Evolutionary conservation across 345 rosid species (phyloP), one percentile per base, ranked within the genome.

Genomic region (Gynandropsis gynandra): DNA sequence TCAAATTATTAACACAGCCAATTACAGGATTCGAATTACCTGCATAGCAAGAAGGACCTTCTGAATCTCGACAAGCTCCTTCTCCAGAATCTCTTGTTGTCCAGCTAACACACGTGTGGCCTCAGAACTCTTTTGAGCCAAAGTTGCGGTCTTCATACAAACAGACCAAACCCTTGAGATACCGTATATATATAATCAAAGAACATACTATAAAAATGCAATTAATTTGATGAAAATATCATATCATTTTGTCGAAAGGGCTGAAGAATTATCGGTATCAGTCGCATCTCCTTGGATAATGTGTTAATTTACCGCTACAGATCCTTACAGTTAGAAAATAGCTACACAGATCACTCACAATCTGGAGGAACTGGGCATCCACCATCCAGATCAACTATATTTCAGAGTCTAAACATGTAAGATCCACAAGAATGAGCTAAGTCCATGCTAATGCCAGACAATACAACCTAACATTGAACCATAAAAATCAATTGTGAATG

Each of bases 41-140:
- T 85, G 98, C 97, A 92, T 87, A 71, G 95, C 97, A 60, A 92
- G 72, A 68, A 92, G 63, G 24, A 92, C 90, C 68, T 85, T 87
- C 51, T 87, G 98, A 71, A 80, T 78, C 76, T 85, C 98, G 42
- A 80, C 81, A 50, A 92, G 81, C 77, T 92, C 98, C 75, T 80
- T 85, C 56, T 92, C 97, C 36, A 92, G 77, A 60, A 78, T 76
- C 59, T 76, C 88, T 73, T 78, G 86, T 61, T 87, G 97, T 62
- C 60, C 69, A 50, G 85, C 93, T 73, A 87, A 59, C 36, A 80
- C 84, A 54, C 81, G 77, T n/a, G 94, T 85, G 5, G 87, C 97
- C 57, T 87, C 98, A 9, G 98, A 83, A 63, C 81, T 92, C 77
- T 80, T 92, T 52, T 87, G 88, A 62, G 95, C 88, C 85, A 92